A percentile compares a stretch with the other conserved stretches of the same genome.
phyloP scores from a whole-genome alignment of 164 flowering plant species.

The Brasenia schreberi region DNA sequence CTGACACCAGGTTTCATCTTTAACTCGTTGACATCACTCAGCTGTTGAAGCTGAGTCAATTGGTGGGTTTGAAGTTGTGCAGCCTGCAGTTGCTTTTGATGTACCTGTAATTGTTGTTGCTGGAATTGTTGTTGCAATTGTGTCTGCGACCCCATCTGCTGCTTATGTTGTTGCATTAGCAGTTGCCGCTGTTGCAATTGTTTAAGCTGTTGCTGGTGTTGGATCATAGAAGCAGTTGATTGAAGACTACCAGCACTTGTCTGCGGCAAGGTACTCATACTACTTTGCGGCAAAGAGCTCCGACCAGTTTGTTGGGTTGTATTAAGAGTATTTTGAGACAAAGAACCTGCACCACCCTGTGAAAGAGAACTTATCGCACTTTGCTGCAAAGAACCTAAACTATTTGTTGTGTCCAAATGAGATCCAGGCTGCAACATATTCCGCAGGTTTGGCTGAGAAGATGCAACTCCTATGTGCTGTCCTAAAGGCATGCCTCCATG shows the following conservation, averaged over 20 bases:
- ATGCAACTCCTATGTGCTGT: constrained; percentile 19
- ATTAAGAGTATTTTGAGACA: constrained; percentile 49
- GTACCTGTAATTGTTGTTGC: constrained; percentile 16
- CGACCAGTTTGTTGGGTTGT: constrained; percentile 42
- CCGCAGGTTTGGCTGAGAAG: constrained; percentile 40
- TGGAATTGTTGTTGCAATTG: constrained; percentile 10
- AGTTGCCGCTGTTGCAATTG: constrained; percentile 41
- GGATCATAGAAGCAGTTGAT: constrained; percentile 37
- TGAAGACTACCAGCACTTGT: constrained; percentile 36
- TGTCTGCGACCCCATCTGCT: constrained; percentile 18
- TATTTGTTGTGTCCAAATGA: constrained; percentile 51
- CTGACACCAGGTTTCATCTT: constrained; percentile 41
- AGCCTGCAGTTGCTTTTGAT: constrained; percentile 17
- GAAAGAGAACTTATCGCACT: constrained; percentile 21
- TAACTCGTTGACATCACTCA: constrained; percentile 41
- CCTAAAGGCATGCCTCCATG: constrained; percentile 37
- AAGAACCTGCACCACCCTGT: constrained; percentile 8
- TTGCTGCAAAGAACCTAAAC: constrained; percentile 42
- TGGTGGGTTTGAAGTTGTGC: constrained; percentile 42
- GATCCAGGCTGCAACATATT: constrained; percentile 41
- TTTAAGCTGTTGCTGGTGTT: constrained; percentile 42
- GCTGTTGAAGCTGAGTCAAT: constrained; percentile 47
- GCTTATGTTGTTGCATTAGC: constrained; percentile 35
- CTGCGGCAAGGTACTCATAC: constrained; percentile 31
- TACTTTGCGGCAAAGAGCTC: constrained; percentile 39